Evolutionary conservation across 1,284 basidiomycete genomes (phyloP).

Genomic region (Apiotrichum akiyoshidainum): DNA sequence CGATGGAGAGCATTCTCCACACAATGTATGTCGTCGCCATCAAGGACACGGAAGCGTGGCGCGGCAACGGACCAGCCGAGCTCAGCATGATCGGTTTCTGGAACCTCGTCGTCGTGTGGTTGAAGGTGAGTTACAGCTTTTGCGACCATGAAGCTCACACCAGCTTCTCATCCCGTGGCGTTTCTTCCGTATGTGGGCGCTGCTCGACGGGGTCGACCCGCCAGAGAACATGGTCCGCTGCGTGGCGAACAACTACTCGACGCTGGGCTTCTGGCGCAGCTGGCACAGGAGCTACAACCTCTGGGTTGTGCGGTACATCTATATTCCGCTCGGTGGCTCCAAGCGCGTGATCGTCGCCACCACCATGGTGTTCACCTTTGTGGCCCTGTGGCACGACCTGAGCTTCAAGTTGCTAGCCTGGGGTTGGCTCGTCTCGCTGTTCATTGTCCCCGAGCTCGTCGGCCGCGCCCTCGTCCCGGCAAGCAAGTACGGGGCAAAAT

Average conservation of each 20-base stretch:
- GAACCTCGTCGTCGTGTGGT: conserved; percentile 95
- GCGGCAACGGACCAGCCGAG: conserved; percentile 70
- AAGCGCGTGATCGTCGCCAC: conserved; percentile 65
- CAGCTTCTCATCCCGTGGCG: conserved; percentile 95
- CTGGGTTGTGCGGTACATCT: conserved; percentile 95
- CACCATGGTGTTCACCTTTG: conserved; percentile 87
- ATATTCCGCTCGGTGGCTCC: conserved; percentile 83
- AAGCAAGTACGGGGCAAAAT: conserved; percentile 62
- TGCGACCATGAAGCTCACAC: not conserved
- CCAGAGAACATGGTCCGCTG: conserved; percentile 99
- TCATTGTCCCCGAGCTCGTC: conserved; percentile 81
- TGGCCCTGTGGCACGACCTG: conserved; percentile 98
- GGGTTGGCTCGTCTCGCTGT: conserved; percentile 93
- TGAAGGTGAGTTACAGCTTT: conserved; percentile 64
- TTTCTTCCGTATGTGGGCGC: conserved; percentile 93
- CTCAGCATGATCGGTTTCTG: conserved; percentile 94
- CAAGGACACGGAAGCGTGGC: conserved; percentile 70
- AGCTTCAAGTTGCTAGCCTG: conserved; percentile 84
- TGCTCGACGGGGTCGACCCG: conserved; percentile 83
- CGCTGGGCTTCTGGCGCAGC: conserved; percentile 86
- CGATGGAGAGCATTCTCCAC: conserved; percentile 89
- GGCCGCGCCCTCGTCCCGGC: conserved; percentile 62
- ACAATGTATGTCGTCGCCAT: conserved; percentile 97
- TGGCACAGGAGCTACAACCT: conserved; percentile 98
- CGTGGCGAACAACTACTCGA: conserved; percentile 97